A percentile compares a stretch with the other conserved stretches of the same genome.
Evolutionary conservation across 345 rosid genomes (phyloP).

Genomic region (Lepidium sativum): DNA sequence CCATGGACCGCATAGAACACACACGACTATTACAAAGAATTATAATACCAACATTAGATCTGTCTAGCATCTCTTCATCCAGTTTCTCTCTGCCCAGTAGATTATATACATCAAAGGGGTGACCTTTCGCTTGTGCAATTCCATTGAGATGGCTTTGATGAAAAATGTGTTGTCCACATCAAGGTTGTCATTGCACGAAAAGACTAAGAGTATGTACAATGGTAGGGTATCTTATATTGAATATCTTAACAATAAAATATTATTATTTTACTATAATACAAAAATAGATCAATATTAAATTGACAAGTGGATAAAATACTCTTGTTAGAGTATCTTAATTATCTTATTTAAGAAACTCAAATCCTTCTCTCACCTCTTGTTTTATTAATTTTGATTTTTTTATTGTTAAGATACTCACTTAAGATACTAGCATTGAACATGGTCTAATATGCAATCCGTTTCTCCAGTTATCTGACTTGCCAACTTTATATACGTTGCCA

Average conservation of each 20-base stretch:
- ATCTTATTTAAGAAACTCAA: too few relatives aligned
- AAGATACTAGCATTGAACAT: too few relatives aligned
- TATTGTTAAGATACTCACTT: too few relatives aligned
- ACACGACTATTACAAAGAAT: neutral
- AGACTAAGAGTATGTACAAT: too few relatives aligned
- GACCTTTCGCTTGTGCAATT: neutral
- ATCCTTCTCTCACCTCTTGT: too few relatives aligned
- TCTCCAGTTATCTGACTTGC: neutral
- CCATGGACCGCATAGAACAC: neutral
- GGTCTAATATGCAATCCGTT: neutral
- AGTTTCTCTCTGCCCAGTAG: neutral
- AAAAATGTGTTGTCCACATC: slow-evolving; percentile 10
- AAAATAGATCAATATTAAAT: too few relatives aligned
- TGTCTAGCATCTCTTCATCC: neutral
- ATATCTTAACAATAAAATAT: too few relatives aligned
- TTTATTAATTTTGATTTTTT: too few relatives aligned
- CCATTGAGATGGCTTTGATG: neutral
- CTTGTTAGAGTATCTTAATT: too few relatives aligned
- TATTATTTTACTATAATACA: too few relatives aligned
- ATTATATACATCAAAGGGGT: slow-evolving; percentile 14
- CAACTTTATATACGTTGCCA: neutral
- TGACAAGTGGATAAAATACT: too few relatives aligned
- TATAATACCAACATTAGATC: slow-evolving; percentile 13
- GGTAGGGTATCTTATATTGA: too few relatives aligned
- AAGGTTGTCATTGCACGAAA: neutral